Base-by-base conservation (phyloP, 2,329 filamentous ascomycete genomes). In the Cercospora sp. region DNA sequence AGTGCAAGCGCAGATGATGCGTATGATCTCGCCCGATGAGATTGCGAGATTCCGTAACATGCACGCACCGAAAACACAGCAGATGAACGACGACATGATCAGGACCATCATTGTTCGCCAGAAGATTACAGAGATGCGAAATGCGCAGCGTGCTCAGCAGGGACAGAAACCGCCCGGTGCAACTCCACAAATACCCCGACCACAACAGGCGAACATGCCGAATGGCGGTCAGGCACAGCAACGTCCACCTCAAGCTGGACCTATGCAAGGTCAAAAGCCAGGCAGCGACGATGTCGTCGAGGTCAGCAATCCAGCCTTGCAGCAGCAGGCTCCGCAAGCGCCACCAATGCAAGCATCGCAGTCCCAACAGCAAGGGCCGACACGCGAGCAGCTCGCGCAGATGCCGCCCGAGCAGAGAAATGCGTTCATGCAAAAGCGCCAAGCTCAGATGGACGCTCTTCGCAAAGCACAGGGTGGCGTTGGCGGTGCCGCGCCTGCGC, bases 1-100 rank as follows among this genome's bases (percentile, higher is more conserved):
- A 2, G 63, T 67, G 36, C 72, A 69, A 63, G 65, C 65, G 33
- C 60, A 58, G 18, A 65, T 63, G n/a, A 26, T 66, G n/a, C 68
- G 67, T 16, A 58, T 63, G 55, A 51, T 65, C 67, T 36, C 75
- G 67, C n/a, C 77, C 73, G 39, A 82, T 60, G 82, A 84, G 18
- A 74, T 84, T 18, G 75, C 79, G 58, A 70, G 70, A 20, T 77
- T 80, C 68, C 78, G 82, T 39, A 70, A 73, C 30, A 58, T 76
- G 72, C 33, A 33, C 39, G 66, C 81, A 13, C 73, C 75, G 20
- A 75, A 79, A 30, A 70, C 76, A 57, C 59, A 76, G 23, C 77
- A 77, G 42, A 71, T 78, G 60, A 77, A 74, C 3, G 82, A 85
- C 69, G 83, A 84, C 3, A 78, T 82, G 62, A 74, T 85, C 20